These are phyloP conservation scores for Ganoderma meredithae DNA, from an alignment of 1,284 basidiomycete genomes.

Conservation along the genomic window DNA sequence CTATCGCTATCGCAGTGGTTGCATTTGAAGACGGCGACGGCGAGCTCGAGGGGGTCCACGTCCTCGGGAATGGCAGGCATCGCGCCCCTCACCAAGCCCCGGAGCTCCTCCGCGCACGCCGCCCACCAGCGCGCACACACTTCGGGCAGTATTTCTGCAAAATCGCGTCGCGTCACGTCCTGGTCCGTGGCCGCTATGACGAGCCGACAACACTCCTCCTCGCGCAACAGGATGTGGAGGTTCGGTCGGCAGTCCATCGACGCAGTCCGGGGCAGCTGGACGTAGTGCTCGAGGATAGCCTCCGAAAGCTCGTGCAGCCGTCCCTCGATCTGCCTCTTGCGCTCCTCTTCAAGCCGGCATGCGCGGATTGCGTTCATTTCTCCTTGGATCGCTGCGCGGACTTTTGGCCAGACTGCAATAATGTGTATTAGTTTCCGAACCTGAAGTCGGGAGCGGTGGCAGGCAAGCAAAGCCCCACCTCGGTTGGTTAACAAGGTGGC, in stretches of 20 bases:
- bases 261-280: not conserved
- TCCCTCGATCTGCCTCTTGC: not conserved
- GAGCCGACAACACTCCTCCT: not conserved
- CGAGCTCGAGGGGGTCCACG: constrained; percentile 2
- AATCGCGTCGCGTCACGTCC: not conserved
- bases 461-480: not conserved
- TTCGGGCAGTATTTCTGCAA: not conserved
- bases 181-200: not conserved
- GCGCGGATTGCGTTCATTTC: not conserved
- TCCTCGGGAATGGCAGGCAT: not conserved
- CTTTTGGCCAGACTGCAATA: not conserved
- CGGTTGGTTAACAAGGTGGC: not conserved
- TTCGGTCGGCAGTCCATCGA: constrained; percentile 3
- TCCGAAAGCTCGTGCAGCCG: not conserved
- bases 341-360: not conserved
- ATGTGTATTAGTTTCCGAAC: not conserved
- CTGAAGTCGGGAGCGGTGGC: too few species aligned
- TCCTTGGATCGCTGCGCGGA: not conserved
- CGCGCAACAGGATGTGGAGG: not conserved
- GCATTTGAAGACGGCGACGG: constrained; percentile 5
- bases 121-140: not conserved
- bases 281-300: not conserved
- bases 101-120: not conserved
- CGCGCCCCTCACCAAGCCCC: not conserved
- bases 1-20: not conserved